phyloP scores from a whole-genome alignment of 2,329 filamentous ascomycete species.

The Torrubiella hemipterigena region DNA sequence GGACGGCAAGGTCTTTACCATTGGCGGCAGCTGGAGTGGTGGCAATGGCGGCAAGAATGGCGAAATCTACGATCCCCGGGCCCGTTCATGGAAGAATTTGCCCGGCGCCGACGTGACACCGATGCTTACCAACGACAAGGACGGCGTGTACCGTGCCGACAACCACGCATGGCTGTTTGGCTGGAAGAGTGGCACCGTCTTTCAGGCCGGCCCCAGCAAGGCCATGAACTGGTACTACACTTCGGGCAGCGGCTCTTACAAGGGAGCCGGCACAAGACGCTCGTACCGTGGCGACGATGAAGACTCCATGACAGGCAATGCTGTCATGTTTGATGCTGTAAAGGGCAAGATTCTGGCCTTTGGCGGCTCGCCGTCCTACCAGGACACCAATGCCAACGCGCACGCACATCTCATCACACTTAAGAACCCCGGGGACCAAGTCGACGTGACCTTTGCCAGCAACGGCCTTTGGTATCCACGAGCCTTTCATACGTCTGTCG shows the following conservation, averaged over 20 bases:
- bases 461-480: constrained; percentile 23
- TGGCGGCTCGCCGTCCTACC: constrained; percentile 36
- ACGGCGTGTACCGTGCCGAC: constrained; percentile 34
- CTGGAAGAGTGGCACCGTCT: constrained; percentile 34
- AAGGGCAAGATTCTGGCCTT: constrained; percentile 42
- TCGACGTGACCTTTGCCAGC: constrained; percentile 3
- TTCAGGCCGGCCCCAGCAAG: constrained; percentile 42
- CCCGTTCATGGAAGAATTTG: constrained; percentile 33
- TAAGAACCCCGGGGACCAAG: constrained; percentile 11
- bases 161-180: constrained; percentile 21
- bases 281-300: constrained; percentile 21
- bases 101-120: constrained; percentile 28
- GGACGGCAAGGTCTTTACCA: constrained; percentile 42
- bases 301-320: constrained; percentile 41
- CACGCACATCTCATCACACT: constrained; percentile 39
- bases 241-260: constrained; percentile 24
- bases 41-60: constrained; percentile 38
- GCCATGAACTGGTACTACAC: constrained; percentile 46
- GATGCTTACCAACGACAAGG: constrained; percentile 36
- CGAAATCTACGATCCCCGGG: constrained; percentile 36
- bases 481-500: constrained; percentile 31
- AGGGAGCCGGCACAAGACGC: constrained; percentile 23
- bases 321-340: constrained; percentile 47
- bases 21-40: constrained; percentile 43
- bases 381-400: constrained; percentile 24